phyloP scores from a whole-genome alignment of 2,329 filamentous ascomycete species.

The Colletotrichum cereale region DNA sequence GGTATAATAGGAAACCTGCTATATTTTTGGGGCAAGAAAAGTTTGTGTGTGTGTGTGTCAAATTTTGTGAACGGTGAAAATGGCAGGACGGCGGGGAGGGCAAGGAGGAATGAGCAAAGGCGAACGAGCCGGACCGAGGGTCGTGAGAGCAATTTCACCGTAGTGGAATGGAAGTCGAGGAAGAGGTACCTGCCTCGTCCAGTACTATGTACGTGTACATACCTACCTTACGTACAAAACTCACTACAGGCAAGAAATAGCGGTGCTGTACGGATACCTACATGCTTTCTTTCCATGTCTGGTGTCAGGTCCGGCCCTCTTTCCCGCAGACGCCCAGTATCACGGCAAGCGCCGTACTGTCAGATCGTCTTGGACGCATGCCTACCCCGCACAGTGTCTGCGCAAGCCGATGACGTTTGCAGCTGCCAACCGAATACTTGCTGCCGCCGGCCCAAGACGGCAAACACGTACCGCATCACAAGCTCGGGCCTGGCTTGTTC shows the following conservation, averaged over 20 bases:
- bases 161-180: neutral
- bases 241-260: no score
- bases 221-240: neutral
- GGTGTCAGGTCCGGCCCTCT: constrained; percentile 15
- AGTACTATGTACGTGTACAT: neutral
- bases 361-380: constrained; percentile 10
- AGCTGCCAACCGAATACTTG: constrained; percentile 21
- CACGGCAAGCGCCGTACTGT: constrained; percentile 35
- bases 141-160: neutral
- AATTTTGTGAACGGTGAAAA: constrained; percentile 6
- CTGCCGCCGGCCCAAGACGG: no score
- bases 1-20: constrained; percentile 1
- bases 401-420: constrained; percentile 34
- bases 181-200: constrained; percentile 1
- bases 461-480: constrained; percentile 25
- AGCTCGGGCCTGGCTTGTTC: constrained; percentile 22
- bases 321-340: constrained; percentile 36
- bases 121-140: neutral
- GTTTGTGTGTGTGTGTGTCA: constrained; percentile 8
- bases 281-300: neutral
- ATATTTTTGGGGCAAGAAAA: neutral
- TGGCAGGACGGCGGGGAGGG: neutral
- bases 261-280: neutral
- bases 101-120: neutral
- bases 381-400: constrained; percentile 30